Percentiles rank a stretch among this genome's conserved stretches.
phyloP scores from a whole-genome alignment of 129 eudicot species.

The Flaveria linearis region DNA sequence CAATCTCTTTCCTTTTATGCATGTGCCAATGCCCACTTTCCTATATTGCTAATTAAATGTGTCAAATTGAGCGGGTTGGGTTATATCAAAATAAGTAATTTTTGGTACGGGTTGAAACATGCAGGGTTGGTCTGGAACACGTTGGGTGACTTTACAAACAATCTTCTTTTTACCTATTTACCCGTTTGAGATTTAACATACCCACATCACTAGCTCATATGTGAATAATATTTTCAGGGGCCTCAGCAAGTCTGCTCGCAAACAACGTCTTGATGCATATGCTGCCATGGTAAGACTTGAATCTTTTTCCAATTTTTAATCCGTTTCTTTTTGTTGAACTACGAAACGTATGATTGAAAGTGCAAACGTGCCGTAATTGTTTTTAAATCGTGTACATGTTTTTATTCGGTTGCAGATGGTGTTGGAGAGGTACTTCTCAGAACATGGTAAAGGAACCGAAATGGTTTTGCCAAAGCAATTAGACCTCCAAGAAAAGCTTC shows the following conservation, averaged over 20 bases:
- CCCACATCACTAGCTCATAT: neutral
- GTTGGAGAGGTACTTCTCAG: conserved; percentile 76
- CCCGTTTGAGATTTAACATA: neutral
- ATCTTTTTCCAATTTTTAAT: neutral
- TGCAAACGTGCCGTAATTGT: neutral
- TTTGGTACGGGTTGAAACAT: neutral
- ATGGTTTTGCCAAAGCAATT: conserved; percentile 84
- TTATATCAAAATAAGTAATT: neutral
- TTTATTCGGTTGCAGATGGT: conserved; percentile 54
- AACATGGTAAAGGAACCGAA: conserved; percentile 58
- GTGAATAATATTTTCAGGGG: conserved; percentile 52
- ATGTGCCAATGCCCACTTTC: neutral
- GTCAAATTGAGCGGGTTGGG: too few relatives aligned
- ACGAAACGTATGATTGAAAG: neutral
- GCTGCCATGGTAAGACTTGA: conserved; percentile 73
- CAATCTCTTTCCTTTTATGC: too few relatives aligned
- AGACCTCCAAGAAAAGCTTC: conserved; percentile 76
- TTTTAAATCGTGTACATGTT: neutral
- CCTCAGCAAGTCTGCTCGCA: conserved; percentile 67
- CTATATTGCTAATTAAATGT: too few relatives aligned
- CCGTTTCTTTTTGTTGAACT: neutral
- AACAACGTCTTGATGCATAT: conserved; percentile 70
- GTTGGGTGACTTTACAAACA: neutral
- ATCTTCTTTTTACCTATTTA: too few relatives aligned
- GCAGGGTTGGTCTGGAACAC: neutral